These are phyloP conservation scores for Mycena latifolia DNA, from an alignment of 768 basidiomycete genomes.

Conservation along the genomic window DNA sequence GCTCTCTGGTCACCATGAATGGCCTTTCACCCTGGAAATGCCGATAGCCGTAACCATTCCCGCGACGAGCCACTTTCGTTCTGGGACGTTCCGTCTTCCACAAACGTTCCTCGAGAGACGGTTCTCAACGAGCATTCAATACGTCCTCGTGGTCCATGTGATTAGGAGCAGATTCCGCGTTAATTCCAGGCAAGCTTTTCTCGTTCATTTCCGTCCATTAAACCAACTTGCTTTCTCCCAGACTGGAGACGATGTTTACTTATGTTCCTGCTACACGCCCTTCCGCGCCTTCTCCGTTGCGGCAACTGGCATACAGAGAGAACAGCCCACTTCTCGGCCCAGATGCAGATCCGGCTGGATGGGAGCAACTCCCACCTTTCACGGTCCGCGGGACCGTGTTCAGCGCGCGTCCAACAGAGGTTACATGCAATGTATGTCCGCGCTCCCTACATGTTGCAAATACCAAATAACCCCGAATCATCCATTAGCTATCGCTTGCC, in stretches of 20 bases:
- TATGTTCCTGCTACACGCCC: constrained; percentile 38
- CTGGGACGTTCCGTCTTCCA: constrained; percentile 32
- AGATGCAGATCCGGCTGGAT: constrained; percentile 37
- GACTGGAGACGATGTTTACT: constrained; percentile 28
- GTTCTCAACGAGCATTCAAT: constrained; percentile 32
- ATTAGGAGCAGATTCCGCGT: constrained; percentile 31
- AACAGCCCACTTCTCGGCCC: constrained; percentile 34
- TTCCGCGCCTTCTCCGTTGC: constrained; percentile 32
- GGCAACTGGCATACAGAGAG: constrained; percentile 37
- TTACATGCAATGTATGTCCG: constrained; percentile 35
- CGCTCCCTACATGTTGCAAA: neutral
- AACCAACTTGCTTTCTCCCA: neutral
- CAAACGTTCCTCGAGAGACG: constrained; percentile 35
- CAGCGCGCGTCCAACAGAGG: constrained; percentile 32
- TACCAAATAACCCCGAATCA: neutral
- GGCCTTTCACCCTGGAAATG: constrained; percentile 44
- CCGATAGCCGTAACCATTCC: constrained; percentile 30
- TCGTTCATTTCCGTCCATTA: neutral
- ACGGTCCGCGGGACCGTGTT: constrained; percentile 35
- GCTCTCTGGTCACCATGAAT: constrained; percentile 37
- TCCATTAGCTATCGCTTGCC: constrained; percentile 28
- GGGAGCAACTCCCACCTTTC: constrained; percentile 32
- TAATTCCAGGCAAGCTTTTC: constrained; percentile 30
- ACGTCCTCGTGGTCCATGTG: constrained; percentile 32
- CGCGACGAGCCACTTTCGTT: constrained; percentile 8